A percentile compares a stretch with the other conserved stretches of the same genome.
These are phyloP conservation scores for Phialemonium atrogriseum DNA, from an alignment of 2,329 filamentous ascomycete species.

Conservation along the genomic window DNA sequence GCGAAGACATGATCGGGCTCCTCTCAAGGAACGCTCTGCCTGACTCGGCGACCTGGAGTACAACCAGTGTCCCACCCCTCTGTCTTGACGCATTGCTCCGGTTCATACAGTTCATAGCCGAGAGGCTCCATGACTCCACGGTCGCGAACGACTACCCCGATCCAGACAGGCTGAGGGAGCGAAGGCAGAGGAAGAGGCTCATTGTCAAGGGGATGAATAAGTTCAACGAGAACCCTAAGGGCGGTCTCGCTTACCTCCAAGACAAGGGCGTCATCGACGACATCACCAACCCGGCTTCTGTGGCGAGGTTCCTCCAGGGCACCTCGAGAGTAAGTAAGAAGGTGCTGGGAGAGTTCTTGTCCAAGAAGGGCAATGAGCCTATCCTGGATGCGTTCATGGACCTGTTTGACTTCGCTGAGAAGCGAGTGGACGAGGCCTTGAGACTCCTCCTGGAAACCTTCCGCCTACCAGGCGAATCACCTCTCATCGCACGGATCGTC, in stretches of 20 bases:
- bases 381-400: constrained; percentile 78
- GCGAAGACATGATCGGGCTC: constrained; percentile 89
- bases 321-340: constrained; percentile 87
- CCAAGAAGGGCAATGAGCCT: constrained; percentile 81
- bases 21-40: constrained; percentile 91
- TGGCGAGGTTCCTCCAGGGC: constrained; percentile 81
- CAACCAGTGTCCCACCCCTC: constrained; percentile 90
- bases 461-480: constrained; percentile 85
- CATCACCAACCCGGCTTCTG: constrained; percentile 61
- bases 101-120: constrained; percentile 86
- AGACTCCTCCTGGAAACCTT: constrained; percentile 84
- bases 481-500: constrained; percentile 87
- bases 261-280: constrained; percentile 79
- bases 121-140: constrained; percentile 68
- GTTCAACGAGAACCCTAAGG: constrained; percentile 93
- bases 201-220: constrained; percentile 83
- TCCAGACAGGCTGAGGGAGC: constrained; percentile 54
- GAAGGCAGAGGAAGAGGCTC: constrained; percentile 72
- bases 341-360: constrained; percentile 83
- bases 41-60: constrained; percentile 97
- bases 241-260: constrained; percentile 76
- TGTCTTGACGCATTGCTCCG: constrained; percentile 87
- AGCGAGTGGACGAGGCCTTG: constrained; percentile 84
- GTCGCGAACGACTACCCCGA: constrained; percentile 58
- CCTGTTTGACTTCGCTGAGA: constrained; percentile 79